Percentiles rank a stretch among this genome's conserved stretches.
These are phyloP conservation scores for Rhynchosporium graminicola DNA, from an alignment of 2,329 filamentous ascomycete species.

Conservation along the genomic window DNA sequence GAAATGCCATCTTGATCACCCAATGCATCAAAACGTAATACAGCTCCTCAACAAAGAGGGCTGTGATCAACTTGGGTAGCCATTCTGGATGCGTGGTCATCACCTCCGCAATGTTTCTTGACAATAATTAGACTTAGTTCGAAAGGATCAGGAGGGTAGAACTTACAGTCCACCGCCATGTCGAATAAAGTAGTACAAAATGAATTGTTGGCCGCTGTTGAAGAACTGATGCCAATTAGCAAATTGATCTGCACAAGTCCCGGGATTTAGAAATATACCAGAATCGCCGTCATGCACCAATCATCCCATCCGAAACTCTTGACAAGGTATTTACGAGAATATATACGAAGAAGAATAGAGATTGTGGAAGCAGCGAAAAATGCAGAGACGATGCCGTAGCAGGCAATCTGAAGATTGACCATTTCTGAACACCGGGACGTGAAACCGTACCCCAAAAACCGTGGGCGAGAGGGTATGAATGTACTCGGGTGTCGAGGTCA, in stretches of 20 bases:
- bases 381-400: conserved; percentile 19
- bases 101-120: neutral
- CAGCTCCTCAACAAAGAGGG: conserved; percentile 40
- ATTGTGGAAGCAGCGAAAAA: conserved; percentile 20
- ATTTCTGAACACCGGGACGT: neutral
- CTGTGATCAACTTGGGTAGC: conserved; percentile 23
- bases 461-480: neutral
- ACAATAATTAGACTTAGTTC: neutral
- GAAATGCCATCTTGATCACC: conserved; percentile 41
- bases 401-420: conserved; percentile 17
- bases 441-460: neutral
- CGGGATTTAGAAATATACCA: conserved; percentile 6
- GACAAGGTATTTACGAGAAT: conserved; percentile 17
- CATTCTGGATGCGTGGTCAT: conserved; percentile 19
- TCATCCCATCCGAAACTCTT: conserved; percentile 27
- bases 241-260: neutral
- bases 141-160: no score
- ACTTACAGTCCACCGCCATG: conserved; percentile 23
- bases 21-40: conserved; percentile 40
- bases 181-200: conserved; percentile 24
- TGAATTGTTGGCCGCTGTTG: conserved; percentile 24
- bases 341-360: conserved; percentile 22
- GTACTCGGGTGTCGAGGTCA: conserved; percentile 5
- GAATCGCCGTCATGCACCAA: conserved; percentile 24
- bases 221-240: conserved; percentile 21